Evolutionary conservation across 768 basidiomycete genomes (phyloP).

Genomic region (Flagelloscypha sp.): DNA sequence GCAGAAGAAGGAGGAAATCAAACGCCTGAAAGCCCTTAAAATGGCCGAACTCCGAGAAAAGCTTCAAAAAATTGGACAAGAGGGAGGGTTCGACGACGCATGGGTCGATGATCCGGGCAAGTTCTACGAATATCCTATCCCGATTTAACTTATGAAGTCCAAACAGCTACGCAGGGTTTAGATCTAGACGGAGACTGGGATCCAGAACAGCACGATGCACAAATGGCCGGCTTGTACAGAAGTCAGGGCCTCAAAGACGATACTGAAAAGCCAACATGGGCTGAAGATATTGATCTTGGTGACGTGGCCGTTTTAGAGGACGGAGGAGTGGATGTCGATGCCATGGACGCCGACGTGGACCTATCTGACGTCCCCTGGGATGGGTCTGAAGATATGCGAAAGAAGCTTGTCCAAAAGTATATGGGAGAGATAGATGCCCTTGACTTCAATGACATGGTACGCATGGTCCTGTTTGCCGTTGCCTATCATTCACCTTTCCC

Average conservation of each 20-base stretch:
- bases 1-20: slow-evolving; percentile 73
- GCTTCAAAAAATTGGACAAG: slow-evolving; percentile 61
- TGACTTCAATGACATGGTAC: slow-evolving; percentile 93
- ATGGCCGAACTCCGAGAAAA: slow-evolving; percentile 72
- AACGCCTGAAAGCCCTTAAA: slow-evolving; percentile 75
- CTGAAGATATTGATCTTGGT: slow-evolving; percentile 80
- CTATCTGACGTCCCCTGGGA: slow-evolving; percentile 64
- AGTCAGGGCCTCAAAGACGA: slow-evolving; percentile 41
- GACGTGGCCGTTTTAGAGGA: slow-evolving; percentile 46
- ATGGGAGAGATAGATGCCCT: slow-evolving; percentile 88
- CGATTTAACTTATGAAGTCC: slow-evolving; percentile 3
- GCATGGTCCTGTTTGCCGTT: slow-evolving; percentile 17
- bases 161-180: slow-evolving; percentile 52
- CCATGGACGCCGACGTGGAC: slow-evolving; percentile 36
- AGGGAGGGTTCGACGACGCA: slow-evolving; percentile 55
- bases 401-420: slow-evolving; percentile 73
- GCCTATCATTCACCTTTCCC: slow-evolving; percentile 1
- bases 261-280: slow-evolving; percentile 81
- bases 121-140: neutral
- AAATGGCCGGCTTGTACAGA: slow-evolving; percentile 76
- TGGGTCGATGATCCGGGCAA: slow-evolving; percentile 29
- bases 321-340: slow-evolving; percentile 52
- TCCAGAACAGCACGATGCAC: slow-evolving; percentile 70
- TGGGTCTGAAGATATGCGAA: slow-evolving; percentile 87
- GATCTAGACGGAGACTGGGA: slow-evolving; percentile 95